Conservation (phyloP, 148 eudicot species). For the Amaranthus cruentus region DNA sequence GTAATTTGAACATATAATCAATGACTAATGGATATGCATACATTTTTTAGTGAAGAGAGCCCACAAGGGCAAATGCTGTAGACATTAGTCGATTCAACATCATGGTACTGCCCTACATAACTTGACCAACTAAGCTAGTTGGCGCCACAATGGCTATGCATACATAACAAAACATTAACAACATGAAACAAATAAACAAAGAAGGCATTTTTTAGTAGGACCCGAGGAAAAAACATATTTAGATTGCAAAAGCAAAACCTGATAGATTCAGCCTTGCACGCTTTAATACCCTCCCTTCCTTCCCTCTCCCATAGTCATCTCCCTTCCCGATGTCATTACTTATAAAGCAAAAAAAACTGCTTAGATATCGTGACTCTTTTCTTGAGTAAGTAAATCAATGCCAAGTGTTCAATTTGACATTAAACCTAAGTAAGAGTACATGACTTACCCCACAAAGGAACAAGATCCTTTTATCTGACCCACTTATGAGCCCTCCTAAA, state of each 20-base stretch:
- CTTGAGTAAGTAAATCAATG: neutral
- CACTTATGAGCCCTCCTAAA: constrained; percentile 70
- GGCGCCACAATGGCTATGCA: neutral
- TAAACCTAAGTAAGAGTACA: neutral
- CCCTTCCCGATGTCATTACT: neutral
- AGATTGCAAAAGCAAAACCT: neutral
- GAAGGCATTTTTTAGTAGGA: neutral
- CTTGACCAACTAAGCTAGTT: too few relatives aligned
- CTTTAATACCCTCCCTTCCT: neutral
- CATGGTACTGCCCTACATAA: too few relatives aligned
- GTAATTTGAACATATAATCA: neutral
- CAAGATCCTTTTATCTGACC: constrained; percentile 62
- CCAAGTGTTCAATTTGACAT: neutral
- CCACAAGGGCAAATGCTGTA: too few relatives aligned
- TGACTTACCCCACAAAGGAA: constrained; percentile 93
- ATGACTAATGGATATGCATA: too few relatives aligned
- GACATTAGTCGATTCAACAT: too few relatives aligned
- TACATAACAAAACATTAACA: neutral
- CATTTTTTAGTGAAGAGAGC: too few relatives aligned
- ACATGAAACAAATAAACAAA: neutral
- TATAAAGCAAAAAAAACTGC: neutral
- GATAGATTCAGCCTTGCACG: neutral
- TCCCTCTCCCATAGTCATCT: neutral
- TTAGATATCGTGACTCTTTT: neutral
- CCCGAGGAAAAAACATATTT: neutral